These are phyloP conservation scores for Pleurotus tuoliensis DNA, from an alignment of 768 basidiomycete species.

Conservation along the genomic window DNA sequence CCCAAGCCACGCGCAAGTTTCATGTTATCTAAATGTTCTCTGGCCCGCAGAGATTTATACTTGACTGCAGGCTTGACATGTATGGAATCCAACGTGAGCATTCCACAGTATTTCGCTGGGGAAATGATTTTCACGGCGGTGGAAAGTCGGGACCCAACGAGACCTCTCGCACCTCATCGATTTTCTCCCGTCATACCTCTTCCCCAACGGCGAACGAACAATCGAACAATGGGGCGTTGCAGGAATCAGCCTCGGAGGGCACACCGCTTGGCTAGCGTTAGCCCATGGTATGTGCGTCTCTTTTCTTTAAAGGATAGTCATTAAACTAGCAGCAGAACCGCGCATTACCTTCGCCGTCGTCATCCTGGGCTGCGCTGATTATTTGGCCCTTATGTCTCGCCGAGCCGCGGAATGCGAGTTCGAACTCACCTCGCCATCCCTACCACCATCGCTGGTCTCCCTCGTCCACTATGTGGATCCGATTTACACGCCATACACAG, in stretches of 20 bases:
- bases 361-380: conserved; percentile 74
- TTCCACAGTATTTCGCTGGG: not conserved
- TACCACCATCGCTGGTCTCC: conserved; percentile 50
- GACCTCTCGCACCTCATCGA: conserved; percentile 84
- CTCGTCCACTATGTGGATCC: conserved; percentile 48
- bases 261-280: conserved; percentile 74
- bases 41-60: not conserved
- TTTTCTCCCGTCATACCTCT: conserved; percentile 70
- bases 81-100: conserved; percentile 39
- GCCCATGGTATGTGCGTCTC: conserved; percentile 29
- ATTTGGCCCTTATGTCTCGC: conserved; percentile 46
- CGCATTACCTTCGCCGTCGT: conserved; percentile 43
- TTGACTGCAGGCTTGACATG: conserved; percentile 38
- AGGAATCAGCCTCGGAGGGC: conserved; percentile 82
- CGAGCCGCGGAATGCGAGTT: conserved; percentile 49
- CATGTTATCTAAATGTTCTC: conserved; percentile 1
- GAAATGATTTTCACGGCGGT: not conserved
- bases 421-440: conserved; percentile 43
- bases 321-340: conserved; percentile 29
- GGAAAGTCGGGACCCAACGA: conserved; percentile 56
- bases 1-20: conserved; percentile 37
- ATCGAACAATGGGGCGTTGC: conserved; percentile 69
- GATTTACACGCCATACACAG: conserved; percentile 35
- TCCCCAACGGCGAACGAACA: conserved; percentile 56
- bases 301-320: not conserved